Percentiles rank a stretch among this genome's conserved stretches.
Evolutionary conservation across 441 rosid genomes (phyloP).

Genomic region (Lepidium campestre): DNA sequence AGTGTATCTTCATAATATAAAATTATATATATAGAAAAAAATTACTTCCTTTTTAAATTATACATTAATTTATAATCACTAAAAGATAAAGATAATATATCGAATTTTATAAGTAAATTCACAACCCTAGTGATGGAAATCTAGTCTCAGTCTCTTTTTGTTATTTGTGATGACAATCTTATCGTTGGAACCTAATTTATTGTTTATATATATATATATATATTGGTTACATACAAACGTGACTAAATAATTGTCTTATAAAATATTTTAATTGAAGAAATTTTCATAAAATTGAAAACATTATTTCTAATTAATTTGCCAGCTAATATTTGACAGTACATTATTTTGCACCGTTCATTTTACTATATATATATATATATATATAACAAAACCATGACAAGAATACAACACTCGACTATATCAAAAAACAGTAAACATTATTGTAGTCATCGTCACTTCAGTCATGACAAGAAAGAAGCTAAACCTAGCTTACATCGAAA

Average conservation of each 20-base stretch:
- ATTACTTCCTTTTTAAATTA: too few relatives aligned
- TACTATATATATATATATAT: too few relatives aligned
- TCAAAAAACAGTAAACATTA: not conserved
- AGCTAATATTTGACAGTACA: not conserved
- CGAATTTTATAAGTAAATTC: not conserved
- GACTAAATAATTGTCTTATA: not conserved
- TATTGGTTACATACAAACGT: not conserved
- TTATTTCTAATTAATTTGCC: not conserved
- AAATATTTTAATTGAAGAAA: not conserved
- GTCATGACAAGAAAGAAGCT: conserved; percentile 67
- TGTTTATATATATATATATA: too few relatives aligned
- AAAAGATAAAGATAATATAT: not conserved
- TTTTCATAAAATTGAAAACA: not conserved
- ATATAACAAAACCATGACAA: conserved; percentile 1
- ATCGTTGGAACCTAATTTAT: too few relatives aligned
- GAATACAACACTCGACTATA: not conserved
- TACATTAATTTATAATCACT: too few relatives aligned
- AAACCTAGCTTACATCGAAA: conserved; percentile 44
- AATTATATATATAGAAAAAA: too few relatives aligned
- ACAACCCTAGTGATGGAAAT: not conserved
- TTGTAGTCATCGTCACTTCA: not conserved
- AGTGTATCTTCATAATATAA: too few relatives aligned
- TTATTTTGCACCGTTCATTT: not conserved
- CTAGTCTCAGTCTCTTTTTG: not conserved
- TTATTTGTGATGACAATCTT: not conserved